Conservation (phyloP, 176 grass and related monocot genomes). For the Aegilops umbellulata region DNA sequence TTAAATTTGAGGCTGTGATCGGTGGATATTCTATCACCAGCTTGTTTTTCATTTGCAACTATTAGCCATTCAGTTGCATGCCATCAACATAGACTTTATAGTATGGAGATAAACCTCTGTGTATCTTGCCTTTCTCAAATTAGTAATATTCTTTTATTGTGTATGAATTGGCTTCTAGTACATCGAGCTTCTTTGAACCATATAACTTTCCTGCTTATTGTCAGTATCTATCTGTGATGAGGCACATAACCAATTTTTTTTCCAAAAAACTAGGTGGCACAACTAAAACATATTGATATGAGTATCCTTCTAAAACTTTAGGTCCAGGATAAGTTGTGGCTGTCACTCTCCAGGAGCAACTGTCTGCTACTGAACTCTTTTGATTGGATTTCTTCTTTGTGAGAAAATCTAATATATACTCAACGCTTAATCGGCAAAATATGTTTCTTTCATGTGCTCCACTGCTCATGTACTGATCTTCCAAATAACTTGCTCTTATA, state of each 20-base stretch:
- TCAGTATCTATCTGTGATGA: neutral
- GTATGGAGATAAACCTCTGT: neutral
- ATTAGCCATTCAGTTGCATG: neutral
- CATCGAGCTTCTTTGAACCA: neutral
- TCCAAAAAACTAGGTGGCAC: neutral
- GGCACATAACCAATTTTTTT: neutral
- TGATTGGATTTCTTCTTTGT: neutral
- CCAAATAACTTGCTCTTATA: neutral
- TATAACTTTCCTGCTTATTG: neutral
- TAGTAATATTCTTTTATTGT: neutral
- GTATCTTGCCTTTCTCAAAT: neutral
- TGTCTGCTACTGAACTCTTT: neutral
- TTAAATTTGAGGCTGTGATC: neutral
- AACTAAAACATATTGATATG: neutral
- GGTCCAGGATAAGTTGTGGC: neutral
- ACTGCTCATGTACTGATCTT: neutral
- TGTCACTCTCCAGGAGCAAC: neutral
- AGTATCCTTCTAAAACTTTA: neutral
- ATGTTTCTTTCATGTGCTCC: neutral
- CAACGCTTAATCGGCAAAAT: neutral
- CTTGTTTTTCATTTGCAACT: constrained; percentile 5
- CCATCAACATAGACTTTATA: neutral
- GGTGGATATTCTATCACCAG: neutral
- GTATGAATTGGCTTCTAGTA: neutral
- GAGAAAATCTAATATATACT: neutral